Evolutionary conservation across 768 basidiomycete genomes (phyloP).

Genomic region (Aureoboletus auriporus): DNA sequence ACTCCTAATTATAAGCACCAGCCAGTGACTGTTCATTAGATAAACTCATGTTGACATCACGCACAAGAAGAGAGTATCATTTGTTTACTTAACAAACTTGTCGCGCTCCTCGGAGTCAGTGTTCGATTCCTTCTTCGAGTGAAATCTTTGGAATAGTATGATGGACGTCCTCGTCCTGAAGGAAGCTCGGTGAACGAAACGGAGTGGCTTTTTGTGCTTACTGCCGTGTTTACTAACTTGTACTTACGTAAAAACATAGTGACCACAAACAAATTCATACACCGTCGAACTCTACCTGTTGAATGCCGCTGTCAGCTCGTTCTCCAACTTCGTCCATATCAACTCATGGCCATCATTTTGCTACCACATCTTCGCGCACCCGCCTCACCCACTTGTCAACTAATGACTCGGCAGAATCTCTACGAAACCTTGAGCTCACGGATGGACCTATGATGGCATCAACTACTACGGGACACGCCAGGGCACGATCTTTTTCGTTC

Average conservation of each 20-base stretch:
- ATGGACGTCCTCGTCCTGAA: slow-evolving; percentile 28
- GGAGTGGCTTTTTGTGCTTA: slow-evolving; percentile 8
- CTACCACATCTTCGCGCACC: slow-evolving; percentile 3
- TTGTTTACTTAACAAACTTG: slow-evolving; percentile 33
- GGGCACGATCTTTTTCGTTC: slow-evolving; percentile 62
- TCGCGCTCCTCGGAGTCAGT: slow-evolving; percentile 25
- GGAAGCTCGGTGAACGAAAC: neutral
- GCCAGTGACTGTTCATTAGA: too few relatives aligned
- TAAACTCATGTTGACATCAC: too few relatives aligned
- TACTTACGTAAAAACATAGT: neutral
- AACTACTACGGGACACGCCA: slow-evolving; percentile 6
- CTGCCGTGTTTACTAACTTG: slow-evolving; percentile 30
- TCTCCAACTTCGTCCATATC: slow-evolving; percentile 12
- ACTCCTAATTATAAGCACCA: too few relatives aligned
- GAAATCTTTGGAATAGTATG: slow-evolving; percentile 29
- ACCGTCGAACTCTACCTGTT: neutral
- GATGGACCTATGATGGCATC: slow-evolving; percentile 48
- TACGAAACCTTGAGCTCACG: slow-evolving; percentile 75
- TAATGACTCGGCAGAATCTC: slow-evolving; percentile 64
- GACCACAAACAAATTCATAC: neutral
- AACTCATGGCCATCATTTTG: slow-evolving; percentile 8
- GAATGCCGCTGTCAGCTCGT: slow-evolving; percentile 21
- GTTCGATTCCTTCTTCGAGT: slow-evolving; percentile 26
- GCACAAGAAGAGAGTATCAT: too few relatives aligned
- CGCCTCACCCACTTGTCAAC: slow-evolving; percentile 4